phyloP scores from a whole-genome alignment of 345 rosid species.

The Gynandropsis gynandra region DNA sequence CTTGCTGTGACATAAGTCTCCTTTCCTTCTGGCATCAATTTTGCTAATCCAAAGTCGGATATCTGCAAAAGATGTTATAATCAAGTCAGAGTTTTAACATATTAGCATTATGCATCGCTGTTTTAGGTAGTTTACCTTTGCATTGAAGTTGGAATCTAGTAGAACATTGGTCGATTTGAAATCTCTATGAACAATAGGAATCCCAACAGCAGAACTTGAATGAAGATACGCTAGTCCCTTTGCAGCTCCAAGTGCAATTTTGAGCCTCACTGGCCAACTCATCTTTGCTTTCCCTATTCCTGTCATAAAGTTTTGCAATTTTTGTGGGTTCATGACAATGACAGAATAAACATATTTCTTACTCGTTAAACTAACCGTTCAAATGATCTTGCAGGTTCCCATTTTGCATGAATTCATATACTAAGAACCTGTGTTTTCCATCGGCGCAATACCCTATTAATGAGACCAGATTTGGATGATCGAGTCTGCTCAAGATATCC shows the following conservation, averaged over 20 bases:
- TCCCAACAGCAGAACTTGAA: conserved; percentile 71
- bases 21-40: conserved; percentile 93
- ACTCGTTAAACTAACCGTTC: conserved; percentile 47
- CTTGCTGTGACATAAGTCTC: conserved; percentile 76
- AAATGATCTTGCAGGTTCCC: conserved; percentile 98
- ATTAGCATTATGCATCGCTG: not conserved
- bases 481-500: conserved; percentile 90
- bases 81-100: conserved; percentile 20
- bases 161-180: conserved; percentile 90
- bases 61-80: conserved; percentile 36
- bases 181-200: conserved; percentile 91
- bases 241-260: conserved; percentile 88
- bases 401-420: conserved; percentile 79
- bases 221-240: conserved; percentile 94
- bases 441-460: conserved; percentile 93
- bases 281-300: conserved; percentile 74
- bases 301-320: conserved; percentile 20
- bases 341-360: conserved; percentile 8
- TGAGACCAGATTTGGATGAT: conserved; percentile 84
- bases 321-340: conserved; percentile 4
- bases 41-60: conserved; percentile 95
- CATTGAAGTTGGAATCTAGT: conserved; percentile 60
- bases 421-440: conserved; percentile 87
- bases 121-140: conserved; percentile 49
- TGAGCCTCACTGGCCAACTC: conserved; percentile 78